phyloP scores from a whole-genome alignment of 805 yeast species.

The Candida endomychidarum region DNA sequence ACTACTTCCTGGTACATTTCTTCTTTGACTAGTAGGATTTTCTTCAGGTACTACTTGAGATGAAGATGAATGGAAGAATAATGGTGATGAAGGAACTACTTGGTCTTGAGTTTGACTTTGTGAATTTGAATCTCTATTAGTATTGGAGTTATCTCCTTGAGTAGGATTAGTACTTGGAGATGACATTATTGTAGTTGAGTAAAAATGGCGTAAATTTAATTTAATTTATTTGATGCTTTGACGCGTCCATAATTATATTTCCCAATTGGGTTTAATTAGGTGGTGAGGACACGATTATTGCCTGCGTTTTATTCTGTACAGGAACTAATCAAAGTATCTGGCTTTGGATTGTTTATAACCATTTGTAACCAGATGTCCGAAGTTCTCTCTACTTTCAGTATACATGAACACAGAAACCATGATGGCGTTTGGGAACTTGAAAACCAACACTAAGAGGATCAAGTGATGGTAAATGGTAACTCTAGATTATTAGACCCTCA shows the following conservation, averaged over 20 bases:
- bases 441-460: too few relatives aligned
- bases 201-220: neutral
- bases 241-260: conserved; percentile 29
- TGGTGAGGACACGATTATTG: too few relatives aligned
- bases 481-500: too few relatives aligned
- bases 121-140: conserved; percentile 30
- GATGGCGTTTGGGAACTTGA: too few relatives aligned
- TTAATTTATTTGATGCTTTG: conserved; percentile 6
- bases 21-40: neutral
- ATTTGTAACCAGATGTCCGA: too few relatives aligned
- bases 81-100: conserved; percentile 55
- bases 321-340: neutral
- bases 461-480: too few relatives aligned
- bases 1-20: conserved; percentile 15
- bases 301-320: too few relatives aligned
- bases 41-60: conserved; percentile 30
- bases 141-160: conserved; percentile 13
- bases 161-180: conserved; percentile 33
- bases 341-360: neutral
- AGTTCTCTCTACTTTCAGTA: too few relatives aligned
- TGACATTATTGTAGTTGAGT: conserved; percentile 22
- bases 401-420: too few relatives aligned
- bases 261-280: conserved; percentile 26
- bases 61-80: conserved; percentile 52
- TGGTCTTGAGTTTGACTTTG: conserved; percentile 38